Evolutionary conservation across 306 rosid species (phyloP).

Genomic region (Citrullus colocynthis): DNA sequence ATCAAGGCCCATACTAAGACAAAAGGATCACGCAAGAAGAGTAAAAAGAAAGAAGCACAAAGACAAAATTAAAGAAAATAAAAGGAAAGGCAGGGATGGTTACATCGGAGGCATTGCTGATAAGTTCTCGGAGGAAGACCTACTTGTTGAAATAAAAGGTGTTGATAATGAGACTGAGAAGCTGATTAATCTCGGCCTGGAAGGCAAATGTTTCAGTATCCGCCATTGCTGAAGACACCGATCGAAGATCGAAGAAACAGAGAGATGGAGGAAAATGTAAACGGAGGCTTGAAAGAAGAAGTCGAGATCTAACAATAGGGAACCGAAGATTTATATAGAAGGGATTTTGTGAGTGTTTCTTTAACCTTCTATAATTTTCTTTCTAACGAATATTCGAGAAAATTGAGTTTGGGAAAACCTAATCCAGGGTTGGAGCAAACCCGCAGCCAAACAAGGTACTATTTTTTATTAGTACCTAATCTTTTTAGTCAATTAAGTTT

Average conservation of each 20-base stretch:
- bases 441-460: no score
- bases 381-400: no score
- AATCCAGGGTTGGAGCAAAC: no score
- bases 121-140: neutral
- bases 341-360: neutral
- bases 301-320: neutral
- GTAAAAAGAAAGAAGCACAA: neutral
- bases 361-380: neutral
- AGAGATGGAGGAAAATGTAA: neutral
- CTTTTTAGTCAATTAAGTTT: no score
- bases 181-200: slow-evolving; percentile 2
- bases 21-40: neutral
- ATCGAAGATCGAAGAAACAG: neutral
- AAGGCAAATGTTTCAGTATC: neutral
- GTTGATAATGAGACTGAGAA: neutral
- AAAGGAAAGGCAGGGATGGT: neutral
- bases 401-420: no score
- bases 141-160: neutral
- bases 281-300: neutral
- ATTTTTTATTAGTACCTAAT: no score
- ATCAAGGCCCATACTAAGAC: neutral
- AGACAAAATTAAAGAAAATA: neutral
- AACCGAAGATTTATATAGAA: neutral
- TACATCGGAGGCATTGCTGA: neutral
- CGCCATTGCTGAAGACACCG: neutral